Evolutionary conservation across 768 basidiomycete genomes (phyloP).

Genomic region (Sistotremastrum suecicum): DNA sequence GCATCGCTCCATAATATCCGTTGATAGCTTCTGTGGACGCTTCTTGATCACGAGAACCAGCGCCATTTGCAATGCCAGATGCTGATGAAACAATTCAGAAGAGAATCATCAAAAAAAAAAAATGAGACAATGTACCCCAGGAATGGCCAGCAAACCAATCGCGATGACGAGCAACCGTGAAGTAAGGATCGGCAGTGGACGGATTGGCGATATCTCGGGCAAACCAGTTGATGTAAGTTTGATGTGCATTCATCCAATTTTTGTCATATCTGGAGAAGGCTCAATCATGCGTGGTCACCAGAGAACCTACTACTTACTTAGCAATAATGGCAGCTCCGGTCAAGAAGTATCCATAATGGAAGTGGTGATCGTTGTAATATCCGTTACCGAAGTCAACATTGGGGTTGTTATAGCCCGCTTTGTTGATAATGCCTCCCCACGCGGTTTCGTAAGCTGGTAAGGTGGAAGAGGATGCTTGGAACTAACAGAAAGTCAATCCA

Average conservation of each 20-base stretch:
- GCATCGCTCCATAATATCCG: conserved; percentile 21
- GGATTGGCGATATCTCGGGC: conserved; percentile 23
- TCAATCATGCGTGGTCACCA: neutral
- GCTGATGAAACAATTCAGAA: conserved; percentile 8
- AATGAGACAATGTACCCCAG: conserved; percentile 14
- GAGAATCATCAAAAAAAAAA: neutral
- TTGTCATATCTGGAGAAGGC: conserved; percentile 10
- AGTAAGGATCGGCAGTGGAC: conserved; percentile 17
- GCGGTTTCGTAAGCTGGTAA: conserved; percentile 20
- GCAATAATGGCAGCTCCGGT: conserved; percentile 19
- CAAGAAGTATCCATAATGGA: conserved; percentile 23
- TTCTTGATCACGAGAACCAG: conserved; percentile 21
- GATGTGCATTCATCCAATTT: conserved; percentile 15
- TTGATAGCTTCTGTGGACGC: conserved; percentile 22
- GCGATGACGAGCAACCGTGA: conserved; percentile 18
- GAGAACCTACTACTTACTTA: conserved; percentile 11
- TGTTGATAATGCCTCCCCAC: conserved; percentile 23
- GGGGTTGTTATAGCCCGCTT: conserved; percentile 15
- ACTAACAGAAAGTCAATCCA: conserved; percentile 2
- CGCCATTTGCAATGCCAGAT: conserved; percentile 22
- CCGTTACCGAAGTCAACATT: conserved; percentile 23
- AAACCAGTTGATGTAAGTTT: conserved; percentile 15
- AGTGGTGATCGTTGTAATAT: conserved; percentile 23
- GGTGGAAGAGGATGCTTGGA: conserved; percentile 10
- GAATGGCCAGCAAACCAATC: conserved; percentile 26